These are phyloP conservation scores for Rhododendron vialii DNA, from an alignment of 148 eudicot species.

Conservation along the genomic window DNA sequence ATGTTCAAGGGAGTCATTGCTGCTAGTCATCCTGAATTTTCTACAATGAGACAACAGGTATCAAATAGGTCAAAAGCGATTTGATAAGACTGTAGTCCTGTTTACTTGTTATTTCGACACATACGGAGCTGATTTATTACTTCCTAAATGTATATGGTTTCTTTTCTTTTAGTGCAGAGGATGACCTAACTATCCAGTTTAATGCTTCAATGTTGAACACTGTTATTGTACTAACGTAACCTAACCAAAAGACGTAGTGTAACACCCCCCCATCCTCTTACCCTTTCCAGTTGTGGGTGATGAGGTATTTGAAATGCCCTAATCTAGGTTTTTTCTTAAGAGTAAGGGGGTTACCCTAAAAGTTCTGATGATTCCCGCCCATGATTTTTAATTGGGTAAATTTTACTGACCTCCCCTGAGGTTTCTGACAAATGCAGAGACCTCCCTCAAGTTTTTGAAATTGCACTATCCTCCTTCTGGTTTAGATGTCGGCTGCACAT, in stretches of 20 bases:
- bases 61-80: background rate
- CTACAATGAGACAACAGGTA: slow-evolving; percentile 98
- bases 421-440: no score
- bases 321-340: background rate
- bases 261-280: background rate
- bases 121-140: background rate
- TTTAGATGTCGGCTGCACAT: no score
- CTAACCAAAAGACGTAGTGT: background rate
- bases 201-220: background rate
- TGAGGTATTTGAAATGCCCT: background rate
- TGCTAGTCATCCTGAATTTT: slow-evolving; percentile 97
- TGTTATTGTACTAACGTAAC: background rate
- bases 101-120: background rate
- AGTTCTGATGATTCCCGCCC: background rate
- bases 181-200: background rate
- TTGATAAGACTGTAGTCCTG: background rate
- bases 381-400: background rate
- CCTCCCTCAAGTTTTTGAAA: no score
- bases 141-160: background rate
- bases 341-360: background rate
- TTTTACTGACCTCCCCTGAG: no score
- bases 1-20: slow-evolving; percentile 98
- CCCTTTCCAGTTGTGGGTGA: background rate
- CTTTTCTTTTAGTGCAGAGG: background rate
- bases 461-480: no score